These are phyloP conservation scores for Phytophthora macrochlamydospora DNA, from an alignment of 352 stramenopile genomes.

Conservation along the genomic window DNA sequence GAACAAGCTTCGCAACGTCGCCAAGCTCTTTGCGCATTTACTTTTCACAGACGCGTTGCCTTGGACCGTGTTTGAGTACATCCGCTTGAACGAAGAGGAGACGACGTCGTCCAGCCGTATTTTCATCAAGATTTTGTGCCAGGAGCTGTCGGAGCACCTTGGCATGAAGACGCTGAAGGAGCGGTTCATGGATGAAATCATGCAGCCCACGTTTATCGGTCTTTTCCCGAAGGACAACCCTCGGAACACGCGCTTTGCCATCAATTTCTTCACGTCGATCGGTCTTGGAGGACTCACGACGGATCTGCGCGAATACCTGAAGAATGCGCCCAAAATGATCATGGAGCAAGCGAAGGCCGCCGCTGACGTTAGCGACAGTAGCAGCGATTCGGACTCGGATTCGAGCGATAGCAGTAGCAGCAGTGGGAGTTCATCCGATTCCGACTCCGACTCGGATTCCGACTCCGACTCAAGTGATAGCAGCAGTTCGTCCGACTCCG, in stretches of 20 bases:
- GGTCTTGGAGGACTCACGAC: constrained; percentile 98
- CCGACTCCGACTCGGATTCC: constrained; percentile 51
- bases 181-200: constrained; percentile 93
- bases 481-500: constrained; percentile 40
- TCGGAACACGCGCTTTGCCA: constrained; percentile 98
- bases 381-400: constrained; percentile 46
- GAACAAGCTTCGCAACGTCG: constrained; percentile 99
- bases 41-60: constrained; percentile 97
- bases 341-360: constrained; percentile 69
- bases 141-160: constrained; percentile 98
- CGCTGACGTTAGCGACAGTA: constrained; percentile 47
- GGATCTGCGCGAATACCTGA: constrained; percentile 95
- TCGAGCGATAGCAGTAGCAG: constrained; percentile 37
- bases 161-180: constrained; percentile 96
- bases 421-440: constrained; percentile 37
- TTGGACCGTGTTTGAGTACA: constrained; percentile 97
- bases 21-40: constrained; percentile 99
- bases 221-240: constrained; percentile 98
- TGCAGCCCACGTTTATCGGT: constrained; percentile 92
- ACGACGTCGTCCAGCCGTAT: constrained; percentile 99
- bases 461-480: constrained; percentile 48
- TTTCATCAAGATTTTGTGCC: constrained; percentile 99
- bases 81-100: constrained; percentile 98
- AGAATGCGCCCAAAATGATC: constrained; percentile 96
- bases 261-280: constrained; percentile 99